Evolutionary conservation across 768 basidiomycete genomes (phyloP), one percentile per base, ranked within the genome.

Genomic region (Lentinula guzmanii): DNA sequence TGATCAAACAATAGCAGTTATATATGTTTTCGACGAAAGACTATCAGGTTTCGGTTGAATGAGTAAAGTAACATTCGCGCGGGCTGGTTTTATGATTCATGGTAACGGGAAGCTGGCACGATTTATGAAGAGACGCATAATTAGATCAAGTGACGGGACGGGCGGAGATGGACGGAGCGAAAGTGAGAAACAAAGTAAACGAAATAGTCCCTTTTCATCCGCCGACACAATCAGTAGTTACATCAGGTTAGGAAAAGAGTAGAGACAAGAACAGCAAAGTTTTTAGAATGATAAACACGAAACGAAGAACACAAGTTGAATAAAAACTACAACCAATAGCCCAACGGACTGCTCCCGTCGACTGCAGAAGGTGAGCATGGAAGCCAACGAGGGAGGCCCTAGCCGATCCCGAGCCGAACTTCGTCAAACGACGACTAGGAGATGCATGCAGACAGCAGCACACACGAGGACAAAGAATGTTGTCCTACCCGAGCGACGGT

Each of bases 291-390:
- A 39, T 53, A 21, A 42, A 35, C 15, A 34, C 13, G 35, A 43
- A 21, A 13, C 66, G 67, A 58, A 58, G 43, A 45, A 58, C 57
- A 48, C 18, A 35, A 42, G 18, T 37, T 24, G 80, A 80, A 81
- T 81, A 79, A 74, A 80, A 74, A 71, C 70, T 74, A 77, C 82
- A 85, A 84, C 82, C 82, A 85, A 84, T 77, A 85, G 82, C 85
- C 82, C 82, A 82, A 82, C 72, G 52, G 62, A 65, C 66, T 65
- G 65, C 63, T 18, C 58, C 43, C 60, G 56, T 66, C 69, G 65
- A 67, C 64, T 64, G 62, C 64, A 16, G 16, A 60, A 55, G 11
- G 18, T 13, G 31, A 15, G 6, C n/a, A 28, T 16, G 51, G 9
- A 16, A 51, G 53, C 56, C 61, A 64, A 57, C 63, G 51, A 65